These are phyloP conservation scores for Chlorella sp. DNA, from an alignment of 139 green algal species.

Conservation along the genomic window DNA sequence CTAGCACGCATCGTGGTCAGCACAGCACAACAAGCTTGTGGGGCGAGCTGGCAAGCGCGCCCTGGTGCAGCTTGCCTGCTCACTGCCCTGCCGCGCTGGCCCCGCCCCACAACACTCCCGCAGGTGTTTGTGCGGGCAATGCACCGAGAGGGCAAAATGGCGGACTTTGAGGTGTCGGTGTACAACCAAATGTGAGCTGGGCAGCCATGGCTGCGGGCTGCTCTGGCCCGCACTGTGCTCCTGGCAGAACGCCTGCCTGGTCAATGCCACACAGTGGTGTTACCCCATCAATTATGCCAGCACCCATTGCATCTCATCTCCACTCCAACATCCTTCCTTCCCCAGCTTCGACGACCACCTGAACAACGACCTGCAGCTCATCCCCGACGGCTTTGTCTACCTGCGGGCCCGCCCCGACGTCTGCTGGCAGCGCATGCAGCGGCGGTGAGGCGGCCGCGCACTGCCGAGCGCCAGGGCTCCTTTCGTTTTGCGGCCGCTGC, in stretches of 20 bases:
- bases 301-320: too few relatives aligned
- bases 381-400: constrained; percentile 98
- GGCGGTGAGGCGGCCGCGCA: constrained; percentile 37
- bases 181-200: constrained; percentile 81
- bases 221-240: background rate
- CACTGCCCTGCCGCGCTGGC: too few relatives aligned
- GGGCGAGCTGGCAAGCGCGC: too few relatives aligned
- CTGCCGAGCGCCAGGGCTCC: background rate
- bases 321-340: background rate
- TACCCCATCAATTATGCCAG: too few relatives aligned
- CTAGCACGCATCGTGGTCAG: too few relatives aligned
- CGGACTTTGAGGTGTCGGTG: constrained; percentile 89
- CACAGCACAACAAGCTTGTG: too few relatives aligned
- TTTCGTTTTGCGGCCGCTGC: too few relatives aligned
- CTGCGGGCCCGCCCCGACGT: constrained; percentile 78
- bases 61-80: too few relatives aligned
- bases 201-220: background rate
- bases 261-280: too few relatives aligned
- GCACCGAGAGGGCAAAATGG: constrained; percentile 82
- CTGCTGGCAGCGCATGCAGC: constrained; percentile 79
- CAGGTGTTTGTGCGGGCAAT: constrained; percentile 95
- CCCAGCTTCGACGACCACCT: constrained; percentile 28
- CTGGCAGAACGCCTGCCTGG: too few relatives aligned
- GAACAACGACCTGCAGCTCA: constrained; percentile 1
- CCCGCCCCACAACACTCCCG: too few relatives aligned